Evolutionary conservation across 768 basidiomycete genomes (phyloP).

Genomic region (Coprinellus aureogranulatus): DNA sequence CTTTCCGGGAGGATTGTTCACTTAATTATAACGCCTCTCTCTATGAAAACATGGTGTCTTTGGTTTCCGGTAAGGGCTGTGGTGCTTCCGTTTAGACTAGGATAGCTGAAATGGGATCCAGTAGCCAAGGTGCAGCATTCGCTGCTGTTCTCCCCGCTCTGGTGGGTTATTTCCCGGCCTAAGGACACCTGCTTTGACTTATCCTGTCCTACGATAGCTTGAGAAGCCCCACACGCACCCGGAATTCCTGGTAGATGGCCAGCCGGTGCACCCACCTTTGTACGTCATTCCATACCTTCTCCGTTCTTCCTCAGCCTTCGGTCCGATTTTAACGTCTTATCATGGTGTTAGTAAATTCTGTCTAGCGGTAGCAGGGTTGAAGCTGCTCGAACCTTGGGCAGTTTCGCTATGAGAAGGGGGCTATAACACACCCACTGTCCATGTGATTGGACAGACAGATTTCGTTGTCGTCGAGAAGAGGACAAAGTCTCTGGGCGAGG

Average conservation of each 20-base stretch:
- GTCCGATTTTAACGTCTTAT: too few species aligned
- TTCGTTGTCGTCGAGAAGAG: slow-evolving; percentile 68
- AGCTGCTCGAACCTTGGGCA: slow-evolving; percentile 44
- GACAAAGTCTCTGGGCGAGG: slow-evolving; percentile 48
- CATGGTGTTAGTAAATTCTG: slow-evolving; percentile 73
- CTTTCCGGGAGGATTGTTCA: too few species aligned
- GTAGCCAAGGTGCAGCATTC: slow-evolving; percentile 71
- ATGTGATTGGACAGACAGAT: slow-evolving; percentile 70
- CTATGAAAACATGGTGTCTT: slow-evolving; percentile 77
- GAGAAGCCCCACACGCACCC: slow-evolving; percentile 42
- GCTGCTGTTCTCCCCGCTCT: slow-evolving; percentile 66
- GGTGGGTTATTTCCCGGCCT: slow-evolving; percentile 35
- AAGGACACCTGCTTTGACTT: neutral
- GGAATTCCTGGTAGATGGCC: slow-evolving; percentile 58
- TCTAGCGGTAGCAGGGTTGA: slow-evolving; percentile 67
- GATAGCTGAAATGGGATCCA: neutral
- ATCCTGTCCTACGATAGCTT: slow-evolving; percentile 20
- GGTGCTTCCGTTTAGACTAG: neutral
- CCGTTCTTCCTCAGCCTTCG: slow-evolving; percentile 4
- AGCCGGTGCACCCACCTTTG: slow-evolving; percentile 69
- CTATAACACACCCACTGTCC: slow-evolving; percentile 68
- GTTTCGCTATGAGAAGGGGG: slow-evolving; percentile 44
- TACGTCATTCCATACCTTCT: slow-evolving; percentile 34
- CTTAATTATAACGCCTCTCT: too few species aligned
- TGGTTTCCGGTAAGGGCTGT: slow-evolving; percentile 61